Base-by-base conservation (phyloP, 441 rosid genomes). In the Brassica hybrid region DNA sequence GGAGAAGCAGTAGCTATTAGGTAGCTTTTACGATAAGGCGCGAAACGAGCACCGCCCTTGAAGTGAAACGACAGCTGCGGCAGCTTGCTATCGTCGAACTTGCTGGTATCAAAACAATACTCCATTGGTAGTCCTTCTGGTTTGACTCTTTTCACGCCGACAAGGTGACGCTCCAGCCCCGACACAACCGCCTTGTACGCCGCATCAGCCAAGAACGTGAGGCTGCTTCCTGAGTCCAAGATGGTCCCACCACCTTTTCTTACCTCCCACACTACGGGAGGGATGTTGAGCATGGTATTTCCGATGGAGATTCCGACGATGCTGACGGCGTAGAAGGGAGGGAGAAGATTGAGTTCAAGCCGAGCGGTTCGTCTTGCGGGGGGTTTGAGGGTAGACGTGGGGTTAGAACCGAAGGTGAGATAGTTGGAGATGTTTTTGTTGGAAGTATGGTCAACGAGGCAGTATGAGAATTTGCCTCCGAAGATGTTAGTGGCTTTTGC, bases 161-260 rank as follows among this genome's bases (percentile, higher is more conserved):
- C 64, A 32, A 86, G 72, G 8, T 76, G 21, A 45, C 32, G 67
- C 17, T 62, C 36, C 1, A 84, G 64, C 19, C 79, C 85, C 14
- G 62, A 61, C 76, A 86, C 79, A 18, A 88, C 87, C 0, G 86
- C 81, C 1, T 77, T 67, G 80, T 87, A 91, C 1, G 89, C 97
- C 0, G 78, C 81, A 0, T 85, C 87, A 0, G 89, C 78, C 19
- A 90, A 43, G 8, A 86, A 63, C 5, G 89, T 85, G 14, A 91
- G 75, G 68, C 87, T 88, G 0, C 89, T 86, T 32, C 97, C 97
- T 0, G 97, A 88, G 76, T 91, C 97, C 13, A 91, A 73, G 41
- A 88, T 70, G 0, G 90, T 85, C n/a, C 91, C 91, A 30, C 93
- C 83, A 5, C 87, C 84, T 0, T 34, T 1, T 0, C 9, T 77